These are phyloP conservation scores for Glomus cerebriforme DNA, from an alignment of 192 early-diverging fungal genomes.

Conservation along the genomic window DNA sequence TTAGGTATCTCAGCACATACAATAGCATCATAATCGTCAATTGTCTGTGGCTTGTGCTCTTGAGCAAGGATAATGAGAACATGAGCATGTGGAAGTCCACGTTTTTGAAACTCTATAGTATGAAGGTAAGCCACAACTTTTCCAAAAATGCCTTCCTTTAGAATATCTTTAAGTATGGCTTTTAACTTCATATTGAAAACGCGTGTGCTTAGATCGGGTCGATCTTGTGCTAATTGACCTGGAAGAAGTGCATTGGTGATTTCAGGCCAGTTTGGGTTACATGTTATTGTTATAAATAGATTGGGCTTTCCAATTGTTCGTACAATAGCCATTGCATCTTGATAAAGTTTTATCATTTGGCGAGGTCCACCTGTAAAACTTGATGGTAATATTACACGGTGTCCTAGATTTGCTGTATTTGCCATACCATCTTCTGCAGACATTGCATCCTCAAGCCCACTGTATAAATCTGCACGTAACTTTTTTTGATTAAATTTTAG, in stretches of 20 bases:
- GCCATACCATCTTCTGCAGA: neutral
- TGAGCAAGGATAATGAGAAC: slow-evolving; percentile 39
- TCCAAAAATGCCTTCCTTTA: slow-evolving; percentile 28
- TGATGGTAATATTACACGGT: slow-evolving; percentile 32
- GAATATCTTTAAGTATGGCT: slow-evolving; percentile 23
- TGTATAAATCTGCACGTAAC: slow-evolving; percentile 20
- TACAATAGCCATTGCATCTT: slow-evolving; percentile 37
- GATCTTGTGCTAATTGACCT: slow-evolving; percentile 25
- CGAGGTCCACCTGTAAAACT: slow-evolving; percentile 34
- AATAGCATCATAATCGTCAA: slow-evolving; percentile 31
- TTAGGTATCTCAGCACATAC: slow-evolving; percentile 40
- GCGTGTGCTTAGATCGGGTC: slow-evolving; percentile 30
- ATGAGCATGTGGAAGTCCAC: slow-evolving; percentile 45
- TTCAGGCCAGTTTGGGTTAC: slow-evolving; percentile 34
- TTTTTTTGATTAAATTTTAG: slow-evolving; percentile 23
- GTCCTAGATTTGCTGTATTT: slow-evolving; percentile 6
- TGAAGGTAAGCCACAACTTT: slow-evolving; percentile 35
- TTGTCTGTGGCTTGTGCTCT: slow-evolving; percentile 22
- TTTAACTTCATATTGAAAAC: slow-evolving; percentile 37
- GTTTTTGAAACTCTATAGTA: slow-evolving; percentile 46
- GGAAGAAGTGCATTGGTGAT: slow-evolving; percentile 26
- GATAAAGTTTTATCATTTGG: slow-evolving; percentile 29
- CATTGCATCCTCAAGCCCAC: slow-evolving; percentile 20
- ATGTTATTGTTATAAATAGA: slow-evolving; percentile 46
- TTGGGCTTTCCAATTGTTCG: slow-evolving; percentile 38